Percentiles rank a stretch among this genome's conserved stretches.
phyloP scores from a whole-genome alignment of 345 rosid genomes.

The Citrus sinensis region DNA sequence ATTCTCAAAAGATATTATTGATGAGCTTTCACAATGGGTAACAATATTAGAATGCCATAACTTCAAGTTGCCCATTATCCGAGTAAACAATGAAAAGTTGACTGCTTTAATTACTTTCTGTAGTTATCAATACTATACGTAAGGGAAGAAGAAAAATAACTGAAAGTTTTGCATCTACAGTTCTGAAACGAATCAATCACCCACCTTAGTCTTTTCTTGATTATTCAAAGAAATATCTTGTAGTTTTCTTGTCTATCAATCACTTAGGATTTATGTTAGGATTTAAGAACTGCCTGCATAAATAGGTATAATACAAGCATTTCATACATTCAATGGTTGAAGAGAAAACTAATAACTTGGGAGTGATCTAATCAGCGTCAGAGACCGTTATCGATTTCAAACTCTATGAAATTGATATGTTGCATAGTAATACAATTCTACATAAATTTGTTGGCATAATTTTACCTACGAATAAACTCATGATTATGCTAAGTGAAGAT shows the following conservation, averaged over 20 bases:
- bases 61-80: not conserved
- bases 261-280: not conserved
- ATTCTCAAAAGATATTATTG: not conserved
- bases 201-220: not conserved
- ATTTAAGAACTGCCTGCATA: not conserved
- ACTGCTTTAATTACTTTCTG: not conserved
- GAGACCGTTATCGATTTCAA: not conserved
- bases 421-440: not conserved
- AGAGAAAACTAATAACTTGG: not conserved
- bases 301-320: too few relatives aligned
- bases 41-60: not conserved
- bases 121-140: not conserved
- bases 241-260: not conserved
- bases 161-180: not conserved
- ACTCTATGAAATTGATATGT: not conserved
- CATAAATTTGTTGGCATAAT: not conserved
- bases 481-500: not conserved
- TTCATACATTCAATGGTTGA: not conserved
- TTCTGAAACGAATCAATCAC: not conserved
- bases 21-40: not conserved
- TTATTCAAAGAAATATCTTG: not conserved
- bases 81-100: not conserved
- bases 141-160: not conserved
- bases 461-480: not conserved
- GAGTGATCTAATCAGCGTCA: not conserved